Base-by-base conservation (phyloP, 257 asterid species). In the Jasminum sambac region DNA sequence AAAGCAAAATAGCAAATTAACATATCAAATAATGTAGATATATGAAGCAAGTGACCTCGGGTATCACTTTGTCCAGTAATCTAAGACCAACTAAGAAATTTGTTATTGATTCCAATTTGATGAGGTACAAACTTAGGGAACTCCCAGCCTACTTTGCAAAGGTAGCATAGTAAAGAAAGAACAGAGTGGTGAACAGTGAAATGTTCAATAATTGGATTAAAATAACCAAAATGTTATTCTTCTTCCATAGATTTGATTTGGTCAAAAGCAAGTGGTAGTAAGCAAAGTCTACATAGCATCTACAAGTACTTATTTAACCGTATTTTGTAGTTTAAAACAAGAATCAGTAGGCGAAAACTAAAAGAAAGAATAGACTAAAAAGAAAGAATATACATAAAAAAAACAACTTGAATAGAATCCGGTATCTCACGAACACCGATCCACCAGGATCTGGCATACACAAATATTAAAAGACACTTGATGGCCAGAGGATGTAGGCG, bases 1-100 rank as follows among this genome's bases (percentile, higher is more conserved):
- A 9, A 50, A 41, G 17, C 37, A 3, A 40, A 52, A 42, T 66
- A 68, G 11, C 13, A 59, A 38, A 71, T 64, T 66, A 63, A 30
- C 25, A 60, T 24, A 71, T 64, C 11, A 50, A 50, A 13, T 12
- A 1, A 26, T 42, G 60, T 8, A 30, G 16, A 38, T 0, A 23
- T 12, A 36, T 19, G 42, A 62, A 61, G 23, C 64, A 46, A 46
- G 43, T 23, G 26, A 63, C 3, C n/a, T 42, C 11, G 3, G 10
- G 21, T 21, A 24, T 66, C 34, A 17, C 21, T 17, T 38, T n/a
- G 37, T 8, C n/a, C 57, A 25, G 14, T 39, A 25, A 3, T 63
- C 26, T 37, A 19, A 46, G 61, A 70, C n/a, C 24, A 10, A 12
- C 25, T 16, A 19, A 37, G 5, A 68, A 11, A 11, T 14, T 14